Evolutionary conservation across 495 filamentous ascomycete species (phyloP), one percentile per base, ranked within the genome.

Genomic region (Trichocladium uniseriatum): DNA sequence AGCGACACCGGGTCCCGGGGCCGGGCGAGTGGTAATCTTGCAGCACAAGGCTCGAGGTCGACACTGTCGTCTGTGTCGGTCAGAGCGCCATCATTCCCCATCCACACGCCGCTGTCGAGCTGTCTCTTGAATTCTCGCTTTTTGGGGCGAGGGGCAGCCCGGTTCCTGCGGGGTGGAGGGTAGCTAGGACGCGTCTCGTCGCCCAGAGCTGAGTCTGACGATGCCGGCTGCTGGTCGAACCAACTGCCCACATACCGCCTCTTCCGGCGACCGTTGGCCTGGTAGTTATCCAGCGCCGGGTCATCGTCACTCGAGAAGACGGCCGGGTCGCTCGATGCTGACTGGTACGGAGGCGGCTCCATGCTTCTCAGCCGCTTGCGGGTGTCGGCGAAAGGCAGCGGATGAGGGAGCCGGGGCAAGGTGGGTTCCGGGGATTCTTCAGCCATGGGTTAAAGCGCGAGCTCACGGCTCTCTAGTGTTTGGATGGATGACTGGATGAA

Each of bases 71-170:
- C 70, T 1, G 64, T 52, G 39, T 78, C 68, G 7, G 68, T 69
- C 14, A 65, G 59, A 9, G 40, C 63, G 48, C 86, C 84, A 56
- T 83, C 86, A 14, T 77, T 31, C 5, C 38, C 80, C 78, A 90
- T 78, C 75, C 79, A 90, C n/a, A 91, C 80, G 45, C 84, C 87
- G 66, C 84, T 89, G 61, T 94, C 87, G n/a, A 79, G 66, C 54
- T 83, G 72, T 22, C 85, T 69, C 60, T 74, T 73, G 27, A 87
- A 76, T 5, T 71, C 68, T 37, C 80, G 64, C 61, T 79, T 81
- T 27, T 68, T 63, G 4, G 50, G 49, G 50, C 78, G 78, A 18
- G 63, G 54, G 51, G 67, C 54, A 19, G 56, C 61, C 3, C 19
- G 19, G 31, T 24, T 36, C 0, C 48, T 48, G 5, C 52, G 52